These are phyloP conservation scores for Liquidambar formosana DNA, from an alignment of 164 flowering plant species.

Conservation along the genomic window DNA sequence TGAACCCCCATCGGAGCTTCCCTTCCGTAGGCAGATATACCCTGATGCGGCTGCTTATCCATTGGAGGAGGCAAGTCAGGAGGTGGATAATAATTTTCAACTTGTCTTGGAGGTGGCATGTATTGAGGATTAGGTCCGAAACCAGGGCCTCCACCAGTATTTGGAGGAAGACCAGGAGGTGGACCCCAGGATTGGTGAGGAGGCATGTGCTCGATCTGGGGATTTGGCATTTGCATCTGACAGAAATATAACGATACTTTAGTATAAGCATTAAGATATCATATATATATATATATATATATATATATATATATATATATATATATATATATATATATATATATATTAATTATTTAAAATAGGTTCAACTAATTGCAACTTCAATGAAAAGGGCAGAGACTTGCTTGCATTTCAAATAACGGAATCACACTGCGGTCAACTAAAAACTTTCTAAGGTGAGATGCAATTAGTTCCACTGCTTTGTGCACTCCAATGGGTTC, in stretches of 20 bases:
- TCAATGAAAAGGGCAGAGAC: conserved; percentile 10
- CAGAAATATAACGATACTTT: background rate
- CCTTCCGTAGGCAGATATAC: conserved; percentile 80
- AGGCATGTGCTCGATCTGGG: conserved; percentile 70
- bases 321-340: background rate
- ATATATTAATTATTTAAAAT: background rate
- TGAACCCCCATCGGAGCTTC: conserved; percentile 61
- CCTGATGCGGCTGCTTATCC: conserved; percentile 77
- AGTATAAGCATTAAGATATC: background rate
- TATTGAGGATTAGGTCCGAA: conserved; percentile 67
- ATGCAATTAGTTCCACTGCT: conserved; percentile 85
- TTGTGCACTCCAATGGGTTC: conserved; percentile 74
- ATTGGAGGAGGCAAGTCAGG: conserved; percentile 63
- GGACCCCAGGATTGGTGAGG: conserved; percentile 86
- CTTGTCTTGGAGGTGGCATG: conserved; percentile 78
- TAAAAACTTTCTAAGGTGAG: conserved; percentile 85
- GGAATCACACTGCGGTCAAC: conserved; percentile 89
- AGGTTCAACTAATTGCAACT: background rate
- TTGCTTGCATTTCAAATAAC: conserved; percentile 80
- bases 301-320: background rate
- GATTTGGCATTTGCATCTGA: conserved; percentile 73
- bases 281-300: background rate
- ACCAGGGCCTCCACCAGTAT: conserved; percentile 62
- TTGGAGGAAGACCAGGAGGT: conserved; percentile 66
- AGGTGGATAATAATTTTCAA: conserved; percentile 77